Percentiles rank a stretch among this genome's conserved stretches.
Conservation (phyloP, 192 early-diverging fungal genomes). For the Pilaira anomala region DNA sequence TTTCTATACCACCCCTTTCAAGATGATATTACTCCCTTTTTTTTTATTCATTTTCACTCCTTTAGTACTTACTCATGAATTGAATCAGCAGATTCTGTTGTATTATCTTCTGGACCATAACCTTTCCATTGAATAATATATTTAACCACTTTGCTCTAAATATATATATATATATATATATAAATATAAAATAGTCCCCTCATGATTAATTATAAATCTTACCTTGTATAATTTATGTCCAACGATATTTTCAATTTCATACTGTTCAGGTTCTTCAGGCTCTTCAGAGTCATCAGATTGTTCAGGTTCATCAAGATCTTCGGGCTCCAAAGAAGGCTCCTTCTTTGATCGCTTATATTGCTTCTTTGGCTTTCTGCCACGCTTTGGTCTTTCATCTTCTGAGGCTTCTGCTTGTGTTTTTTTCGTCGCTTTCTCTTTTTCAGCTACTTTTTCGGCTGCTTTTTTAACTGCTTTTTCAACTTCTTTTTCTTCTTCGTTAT, state of each 20-base stretch:
- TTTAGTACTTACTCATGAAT: constrained; percentile 19
- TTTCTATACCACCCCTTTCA: not conserved
- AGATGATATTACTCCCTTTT: too few relatives aligned
- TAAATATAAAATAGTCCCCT: not conserved
- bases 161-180: not conserved
- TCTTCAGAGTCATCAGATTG: not conserved
- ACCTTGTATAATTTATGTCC: constrained; percentile 4
- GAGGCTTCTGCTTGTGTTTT: too few relatives aligned
- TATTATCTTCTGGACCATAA: constrained; percentile 4
- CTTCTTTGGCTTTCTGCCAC: not conserved
- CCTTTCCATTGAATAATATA: constrained; percentile 16
- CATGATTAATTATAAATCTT: not conserved
- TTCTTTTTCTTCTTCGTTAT: not conserved
- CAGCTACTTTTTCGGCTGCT: not conserved
- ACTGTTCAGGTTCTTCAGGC: not conserved
- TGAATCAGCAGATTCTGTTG: not conserved
- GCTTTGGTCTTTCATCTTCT: not conserved
- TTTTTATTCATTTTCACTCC: not conserved
- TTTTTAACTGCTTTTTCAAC: not conserved
- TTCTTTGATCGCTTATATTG: not conserved
- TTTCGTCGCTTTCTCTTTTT: not conserved
- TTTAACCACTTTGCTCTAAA: not conserved
- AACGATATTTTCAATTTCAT: constrained; percentile 12
- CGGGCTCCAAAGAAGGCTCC: not conserved
- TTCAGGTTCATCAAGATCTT: not conserved